phyloP scores from a whole-genome alignment of 768 basidiomycete genomes.

The Boletus eberwhitei region DNA sequence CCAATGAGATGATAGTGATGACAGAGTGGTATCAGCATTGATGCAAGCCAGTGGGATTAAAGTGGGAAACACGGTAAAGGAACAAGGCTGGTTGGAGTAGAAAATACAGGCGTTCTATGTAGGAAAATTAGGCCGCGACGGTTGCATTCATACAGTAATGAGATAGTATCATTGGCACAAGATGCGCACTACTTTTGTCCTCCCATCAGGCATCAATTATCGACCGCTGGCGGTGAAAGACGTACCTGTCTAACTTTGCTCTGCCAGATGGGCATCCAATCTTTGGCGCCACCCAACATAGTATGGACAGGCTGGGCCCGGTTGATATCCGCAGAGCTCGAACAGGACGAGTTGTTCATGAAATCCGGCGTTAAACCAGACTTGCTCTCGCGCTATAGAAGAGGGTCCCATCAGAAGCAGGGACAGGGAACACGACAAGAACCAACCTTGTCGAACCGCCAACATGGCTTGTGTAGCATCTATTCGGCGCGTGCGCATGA shows the following conservation, averaged over 20 bases:
- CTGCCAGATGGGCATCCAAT: constrained; percentile 48
- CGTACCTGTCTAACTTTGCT: constrained; percentile 12
- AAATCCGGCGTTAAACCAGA: constrained; percentile 78
- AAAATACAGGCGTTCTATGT: constrained; percentile 18
- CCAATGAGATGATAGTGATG: constrained; percentile 3
- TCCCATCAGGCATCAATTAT: constrained; percentile 8
- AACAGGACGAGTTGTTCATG: constrained; percentile 76
- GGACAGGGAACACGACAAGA: constrained; percentile 1
- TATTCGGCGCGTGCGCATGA: constrained; percentile 64
- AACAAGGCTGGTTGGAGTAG: constrained; percentile 3
- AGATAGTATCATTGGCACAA: constrained; percentile 2
- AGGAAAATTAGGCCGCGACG: constrained; percentile 14
- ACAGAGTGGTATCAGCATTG: background rate
- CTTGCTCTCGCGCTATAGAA: constrained; percentile 62
- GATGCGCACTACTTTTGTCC: constrained; percentile 9
- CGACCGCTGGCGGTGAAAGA: background rate
- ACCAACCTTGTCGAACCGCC: constrained; percentile 55
- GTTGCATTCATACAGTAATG: constrained; percentile 20
- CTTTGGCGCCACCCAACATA: constrained; percentile 63
- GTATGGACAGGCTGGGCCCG: constrained; percentile 56
- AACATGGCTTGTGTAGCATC: constrained; percentile 57
- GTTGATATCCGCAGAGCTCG: constrained; percentile 67
- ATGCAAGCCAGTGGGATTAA: background rate
- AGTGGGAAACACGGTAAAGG: background rate
- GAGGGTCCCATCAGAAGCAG: background rate